A percentile compares a stretch with the other conserved stretches of the same genome.
These are phyloP conservation scores for Aspergillus ibericus DNA, from an alignment of 2,329 filamentous ascomycete genomes.

Conservation along the genomic window DNA sequence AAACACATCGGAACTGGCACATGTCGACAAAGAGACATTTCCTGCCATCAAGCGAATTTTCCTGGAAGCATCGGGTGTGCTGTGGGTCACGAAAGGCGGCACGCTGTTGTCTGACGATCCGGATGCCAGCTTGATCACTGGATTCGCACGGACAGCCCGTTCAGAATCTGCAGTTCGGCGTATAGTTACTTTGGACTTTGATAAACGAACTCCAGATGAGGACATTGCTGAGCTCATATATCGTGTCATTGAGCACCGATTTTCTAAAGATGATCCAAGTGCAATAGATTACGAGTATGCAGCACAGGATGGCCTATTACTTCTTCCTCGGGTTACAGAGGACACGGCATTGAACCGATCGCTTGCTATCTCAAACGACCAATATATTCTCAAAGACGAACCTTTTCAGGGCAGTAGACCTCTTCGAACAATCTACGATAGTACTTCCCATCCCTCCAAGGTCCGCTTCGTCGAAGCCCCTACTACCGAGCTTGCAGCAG, in stretches of 20 bases:
- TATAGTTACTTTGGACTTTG: constrained; percentile 28
- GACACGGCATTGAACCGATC: constrained; percentile 4
- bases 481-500: background rate
- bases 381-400: background rate
- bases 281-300: constrained; percentile 27
- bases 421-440: constrained; percentile 10
- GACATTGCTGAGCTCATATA: constrained; percentile 12
- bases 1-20: background rate
- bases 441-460: background rate
- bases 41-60: constrained; percentile 20
- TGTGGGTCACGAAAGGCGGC: constrained; percentile 28
- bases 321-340: constrained; percentile 27
- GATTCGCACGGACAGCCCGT: constrained; percentile 29
- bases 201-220: constrained; percentile 9
- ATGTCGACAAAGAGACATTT: background rate
- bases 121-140: constrained; percentile 17
- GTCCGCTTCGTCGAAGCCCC: constrained; percentile 20
- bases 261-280: background rate
- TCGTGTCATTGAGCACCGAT: constrained; percentile 11
- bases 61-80: constrained; percentile 14
- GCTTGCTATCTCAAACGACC: constrained; percentile 1
- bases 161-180: constrained; percentile 24
- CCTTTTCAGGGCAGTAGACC: constrained; percentile 14
- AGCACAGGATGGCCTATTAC: constrained; percentile 20
- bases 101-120: constrained; percentile 13